phyloP scores from a whole-genome alignment of 306 rosid genomes.

The Glycyrrhiza uralensis region DNA sequence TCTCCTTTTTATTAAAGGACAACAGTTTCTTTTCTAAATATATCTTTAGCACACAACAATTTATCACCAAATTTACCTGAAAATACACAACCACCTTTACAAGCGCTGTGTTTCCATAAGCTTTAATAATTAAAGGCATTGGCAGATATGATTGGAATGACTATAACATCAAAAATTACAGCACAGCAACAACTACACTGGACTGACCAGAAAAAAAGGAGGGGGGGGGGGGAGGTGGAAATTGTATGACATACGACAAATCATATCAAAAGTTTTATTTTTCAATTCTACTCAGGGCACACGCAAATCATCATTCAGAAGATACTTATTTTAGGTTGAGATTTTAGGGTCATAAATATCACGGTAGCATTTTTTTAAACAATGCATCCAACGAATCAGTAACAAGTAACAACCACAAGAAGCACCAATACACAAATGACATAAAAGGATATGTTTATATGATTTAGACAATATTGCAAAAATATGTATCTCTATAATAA shows the following conservation, averaged over 20 bases:
- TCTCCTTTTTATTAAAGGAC: not conserved
- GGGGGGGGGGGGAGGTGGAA: too few species aligned
- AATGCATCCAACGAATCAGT: not conserved
- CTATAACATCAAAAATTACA: not conserved
- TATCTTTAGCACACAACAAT: not conserved
- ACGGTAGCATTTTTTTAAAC: conserved; percentile 7
- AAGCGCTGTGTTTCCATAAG: not conserved
- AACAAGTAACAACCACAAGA: not conserved
- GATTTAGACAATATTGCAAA: not conserved
- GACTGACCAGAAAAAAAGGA: not conserved
- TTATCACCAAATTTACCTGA: not conserved
- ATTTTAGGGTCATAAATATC: not conserved
- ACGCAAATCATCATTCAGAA: not conserved
- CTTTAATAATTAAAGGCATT: not conserved
- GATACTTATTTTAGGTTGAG: not conserved
- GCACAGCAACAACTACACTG: not conserved
- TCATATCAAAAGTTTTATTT: not conserved
- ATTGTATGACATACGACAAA: not conserved
- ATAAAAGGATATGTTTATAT: too few species aligned
- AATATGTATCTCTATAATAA: not conserved
- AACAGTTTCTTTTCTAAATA: not conserved
- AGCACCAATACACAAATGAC: not conserved
- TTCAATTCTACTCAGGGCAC: not conserved
- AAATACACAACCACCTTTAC: not conserved
- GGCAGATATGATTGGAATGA: not conserved